Base-by-base conservation (phyloP, 176 grass and related monocot genomes). In the Avena atlantica region DNA sequence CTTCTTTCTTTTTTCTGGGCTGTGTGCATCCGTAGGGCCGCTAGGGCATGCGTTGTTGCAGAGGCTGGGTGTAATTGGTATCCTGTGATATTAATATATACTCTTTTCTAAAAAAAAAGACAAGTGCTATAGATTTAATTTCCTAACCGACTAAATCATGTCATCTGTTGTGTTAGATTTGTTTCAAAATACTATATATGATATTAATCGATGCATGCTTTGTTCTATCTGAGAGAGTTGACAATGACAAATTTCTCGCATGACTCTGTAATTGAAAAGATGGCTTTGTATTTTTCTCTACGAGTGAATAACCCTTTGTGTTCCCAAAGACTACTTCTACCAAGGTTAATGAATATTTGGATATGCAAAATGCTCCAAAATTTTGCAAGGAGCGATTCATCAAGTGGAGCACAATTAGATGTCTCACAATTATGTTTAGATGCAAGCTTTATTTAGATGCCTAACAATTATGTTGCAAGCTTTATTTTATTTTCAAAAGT, bases 51-150 rank as follows among this genome's bases (percentile, higher is more conserved):
- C n/a, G n/a, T n/a, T n/a, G n/a, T n/a, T n/a, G n/a, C n/a, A n/a
- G n/a, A n/a, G n/a, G n/a, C n/a, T n/a, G n/a, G n/a, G n/a, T n/a
- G n/a, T n/a, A n/a, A n/a, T n/a, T n/a, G n/a, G n/a, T n/a, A n/a
- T n/a, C n/a, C n/a, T n/a, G n/a, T n/a, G n/a, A n/a, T n/a, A n/a
- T n/a, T n/a, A n/a, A n/a, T n/a, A n/a, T n/a, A n/a, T n/a, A n/a
- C n/a, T n/a, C n/a, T n/a, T n/a, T n/a, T n/a, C n/a, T n/a, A n/a
- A n/a, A n/a, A n/a, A n/a, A n/a, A n/a, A 85, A 76, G 89, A 71
- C 81, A 91, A 36, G 44, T 6, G 44, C 5, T 79, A 40, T 40
- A 56, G 57, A 67, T 29, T 91, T 84, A 60, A 56, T 90, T 84
- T 87, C 57, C 19, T 74, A 42, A 65, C 19, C 36, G 27, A 29